These are phyloP conservation scores for Iberis pinnata DNA, from an alignment of 345 rosid genomes.

Conservation along the genomic window DNA sequence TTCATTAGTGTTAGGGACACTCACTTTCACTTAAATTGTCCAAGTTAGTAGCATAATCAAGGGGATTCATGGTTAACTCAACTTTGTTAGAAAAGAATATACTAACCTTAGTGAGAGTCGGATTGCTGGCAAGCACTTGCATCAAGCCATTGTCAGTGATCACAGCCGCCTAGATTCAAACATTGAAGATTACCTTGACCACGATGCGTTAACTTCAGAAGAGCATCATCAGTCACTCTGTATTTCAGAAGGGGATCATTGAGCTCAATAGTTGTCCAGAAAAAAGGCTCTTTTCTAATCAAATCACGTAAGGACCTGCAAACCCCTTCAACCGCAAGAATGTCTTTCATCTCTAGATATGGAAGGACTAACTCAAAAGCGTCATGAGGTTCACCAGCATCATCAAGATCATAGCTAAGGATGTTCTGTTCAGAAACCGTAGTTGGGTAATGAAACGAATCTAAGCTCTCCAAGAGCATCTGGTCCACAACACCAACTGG, in stretches of 20 bases:
- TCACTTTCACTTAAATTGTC: background rate
- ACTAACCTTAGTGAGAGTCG: conserved; percentile 25
- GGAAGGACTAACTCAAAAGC: conserved; percentile 26
- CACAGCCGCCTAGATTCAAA: conserved; percentile 25
- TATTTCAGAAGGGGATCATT: background rate
- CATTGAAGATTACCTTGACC: conserved; percentile 23
- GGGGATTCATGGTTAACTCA: no score
- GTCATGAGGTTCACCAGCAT: conserved; percentile 10
- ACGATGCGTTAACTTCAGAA: conserved; percentile 23
- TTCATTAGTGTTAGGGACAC: conserved; percentile 1
- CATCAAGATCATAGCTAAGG: background rate
- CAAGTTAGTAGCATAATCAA: background rate
- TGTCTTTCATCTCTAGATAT: conserved; percentile 18
- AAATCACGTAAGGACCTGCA: conserved; percentile 29
- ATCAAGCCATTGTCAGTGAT: conserved; percentile 30
- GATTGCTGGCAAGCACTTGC: conserved; percentile 30
- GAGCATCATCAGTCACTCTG: conserved; percentile 19
- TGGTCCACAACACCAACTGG: no score
- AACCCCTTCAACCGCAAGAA: conserved; percentile 27
- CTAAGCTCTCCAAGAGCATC: no score
- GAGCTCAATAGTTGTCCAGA: conserved; percentile 24
- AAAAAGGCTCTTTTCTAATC: conserved; percentile 26
- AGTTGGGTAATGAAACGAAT: no score
- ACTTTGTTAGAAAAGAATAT: background rate
- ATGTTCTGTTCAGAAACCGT: no score